phyloP scores from a whole-genome alignment of 768 basidiomycete genomes.

The Psilocybe cyanescens region DNA sequence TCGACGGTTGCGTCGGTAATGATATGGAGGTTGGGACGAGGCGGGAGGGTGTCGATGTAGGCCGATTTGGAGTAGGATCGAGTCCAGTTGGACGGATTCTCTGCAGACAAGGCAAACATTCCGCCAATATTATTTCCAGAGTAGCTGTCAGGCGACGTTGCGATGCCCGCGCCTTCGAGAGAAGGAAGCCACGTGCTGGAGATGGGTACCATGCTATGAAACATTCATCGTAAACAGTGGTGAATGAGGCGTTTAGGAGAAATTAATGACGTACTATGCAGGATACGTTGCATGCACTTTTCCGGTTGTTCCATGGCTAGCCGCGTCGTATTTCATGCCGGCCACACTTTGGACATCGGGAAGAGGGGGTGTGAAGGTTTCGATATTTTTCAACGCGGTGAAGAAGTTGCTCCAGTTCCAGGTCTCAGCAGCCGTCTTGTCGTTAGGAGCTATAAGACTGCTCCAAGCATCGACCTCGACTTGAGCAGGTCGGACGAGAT shows the following conservation, averaged over 20 bases:
- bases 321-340: conserved; percentile 46
- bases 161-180: conserved; percentile 50
- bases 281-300: conserved; percentile 48
- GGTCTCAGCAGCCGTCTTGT: conserved; percentile 35
- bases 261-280: conserved; percentile 53
- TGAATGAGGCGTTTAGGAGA: not conserved
- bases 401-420: conserved; percentile 56
- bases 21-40: conserved; percentile 66
- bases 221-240: not conserved
- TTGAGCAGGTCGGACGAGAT: conserved; percentile 57
- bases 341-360: conserved; percentile 39
- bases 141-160: conserved; percentile 45
- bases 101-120: conserved; percentile 58
- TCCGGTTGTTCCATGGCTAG: conserved; percentile 55
- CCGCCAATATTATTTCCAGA: conserved; percentile 55
- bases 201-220: conserved; percentile 51
- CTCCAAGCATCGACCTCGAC: conserved; percentile 55
- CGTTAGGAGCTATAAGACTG: conserved; percentile 40
- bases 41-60: conserved; percentile 68
- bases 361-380: conserved; percentile 59
- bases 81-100: conserved; percentile 70
- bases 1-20: conserved; percentile 64
- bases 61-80: conserved; percentile 69
- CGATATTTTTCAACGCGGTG: conserved; percentile 50
- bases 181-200: conserved; percentile 64